Base-by-base conservation (phyloP, 1,284 basidiomycete genomes). In the Veloboletus limbatus region DNA sequence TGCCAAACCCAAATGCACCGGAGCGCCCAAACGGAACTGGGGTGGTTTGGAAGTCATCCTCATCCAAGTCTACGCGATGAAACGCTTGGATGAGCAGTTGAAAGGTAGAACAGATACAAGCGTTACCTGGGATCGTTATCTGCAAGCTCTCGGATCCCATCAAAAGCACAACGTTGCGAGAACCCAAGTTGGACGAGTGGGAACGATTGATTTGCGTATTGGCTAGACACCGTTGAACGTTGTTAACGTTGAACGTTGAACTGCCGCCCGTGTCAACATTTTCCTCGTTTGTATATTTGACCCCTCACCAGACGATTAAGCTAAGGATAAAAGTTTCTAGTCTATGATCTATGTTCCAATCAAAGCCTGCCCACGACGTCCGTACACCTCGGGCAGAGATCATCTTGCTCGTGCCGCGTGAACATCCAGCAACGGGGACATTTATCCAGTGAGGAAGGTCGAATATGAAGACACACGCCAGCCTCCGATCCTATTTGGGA, bases 71-170 rank as follows among this genome's bases (percentile, higher is more conserved):
- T 88, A 47, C 17, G 36, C n/a, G 20, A 24, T 25, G 10, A 32
- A 33, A 2, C 20, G 24, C 20, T 10, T 40, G 26, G 17, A 26
- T 49, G 38, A 55, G 41, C 22, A 17, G 16, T 33, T 3, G 27
- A 44, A 45, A 7, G 3, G 21, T 3, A 26, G 10, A 3, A 39
- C 2, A 9, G n/a, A 18, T 8, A 7, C 11, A 17, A 39, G 34
- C 3, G 73, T 56, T 56, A 87, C 87, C 85, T 68, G 87, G 87
- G 54, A 90, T 89, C 41, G 85, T 88, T 57, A 90, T 90, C 69
- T 90, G 87, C 53, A 86, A 74, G 33, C 76, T 76, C 56, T 84
- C 81, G n/a, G 75, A 71, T 24, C 65, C 63, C 71, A 74, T 73
- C 49, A 40, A 26, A 39, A 33, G 10, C 10, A 27, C 35, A 27